A percentile compares a stretch with the other conserved stretches of the same genome.
Conservation (phyloP, 2,329 filamentous ascomycete species). For the Colletotrichum graminicola region DNA sequence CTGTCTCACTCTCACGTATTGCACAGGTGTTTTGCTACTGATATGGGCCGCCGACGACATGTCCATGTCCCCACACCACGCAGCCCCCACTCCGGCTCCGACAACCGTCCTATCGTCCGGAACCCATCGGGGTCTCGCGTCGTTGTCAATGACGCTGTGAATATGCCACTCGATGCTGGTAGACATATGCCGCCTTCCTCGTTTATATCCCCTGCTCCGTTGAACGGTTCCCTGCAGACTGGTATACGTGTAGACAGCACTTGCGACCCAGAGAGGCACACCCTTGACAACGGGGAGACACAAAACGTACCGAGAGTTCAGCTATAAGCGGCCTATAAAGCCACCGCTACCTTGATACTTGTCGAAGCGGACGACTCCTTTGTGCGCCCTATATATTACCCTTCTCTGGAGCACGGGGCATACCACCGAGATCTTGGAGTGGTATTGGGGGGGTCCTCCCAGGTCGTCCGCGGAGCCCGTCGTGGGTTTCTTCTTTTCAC, state of each 20-base stretch:
- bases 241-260: neutral
- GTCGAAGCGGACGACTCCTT: neutral
- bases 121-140: neutral
- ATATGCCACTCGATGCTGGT: neutral
- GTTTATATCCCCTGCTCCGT: too few relatives aligned
- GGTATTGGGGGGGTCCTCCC: too few relatives aligned
- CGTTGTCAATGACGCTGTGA: neutral
- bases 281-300: neutral
- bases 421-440: too few relatives aligned
- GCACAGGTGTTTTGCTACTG: neutral
- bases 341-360: neutral
- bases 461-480: too few relatives aligned
- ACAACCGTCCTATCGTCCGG: neutral
- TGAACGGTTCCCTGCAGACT: neutral
- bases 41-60: neutral
- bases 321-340: neutral
- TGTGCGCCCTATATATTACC: neutral
- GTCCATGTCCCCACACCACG: neutral
- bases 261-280: neutral
- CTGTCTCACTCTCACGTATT: neutral
- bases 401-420: too few relatives aligned
- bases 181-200: too few relatives aligned
- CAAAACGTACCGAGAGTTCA: neutral
- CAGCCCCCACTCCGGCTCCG: neutral
- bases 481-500: too few relatives aligned